These are phyloP conservation scores for Trametes elegans DNA, from an alignment of 768 basidiomycete genomes.

Conservation along the genomic window DNA sequence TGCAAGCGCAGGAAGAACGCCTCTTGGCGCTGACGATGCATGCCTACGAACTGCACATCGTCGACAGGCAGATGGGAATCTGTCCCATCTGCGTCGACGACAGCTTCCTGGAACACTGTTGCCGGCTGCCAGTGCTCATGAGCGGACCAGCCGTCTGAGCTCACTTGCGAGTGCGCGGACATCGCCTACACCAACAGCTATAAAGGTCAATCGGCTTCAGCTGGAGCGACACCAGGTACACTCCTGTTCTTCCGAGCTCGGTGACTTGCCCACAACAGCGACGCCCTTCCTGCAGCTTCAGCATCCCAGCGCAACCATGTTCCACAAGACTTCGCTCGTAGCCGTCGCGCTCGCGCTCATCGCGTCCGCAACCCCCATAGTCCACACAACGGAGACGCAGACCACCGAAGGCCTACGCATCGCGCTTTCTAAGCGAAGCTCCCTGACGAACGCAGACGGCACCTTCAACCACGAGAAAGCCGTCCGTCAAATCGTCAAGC, in stretches of 20 bases:
- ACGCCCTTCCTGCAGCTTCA: neutral
- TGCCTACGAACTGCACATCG: no score
- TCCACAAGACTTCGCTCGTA: constrained; percentile 23
- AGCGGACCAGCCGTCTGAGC: no score
- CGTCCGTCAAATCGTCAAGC: neutral
- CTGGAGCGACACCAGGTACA: neutral
- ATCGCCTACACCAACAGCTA: no score
- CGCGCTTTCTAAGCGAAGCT: constrained; percentile 15
- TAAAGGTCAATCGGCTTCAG: no score
- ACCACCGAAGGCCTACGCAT: neutral
- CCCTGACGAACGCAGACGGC: constrained; percentile 15
- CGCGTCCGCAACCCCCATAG: constrained; percentile 19
- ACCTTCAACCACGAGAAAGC: constrained; percentile 11
- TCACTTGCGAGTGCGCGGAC: no score
- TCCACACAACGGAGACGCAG: no score
- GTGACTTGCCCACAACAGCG: neutral
- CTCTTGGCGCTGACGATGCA: no score
- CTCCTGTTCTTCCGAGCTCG: constrained; percentile 2
- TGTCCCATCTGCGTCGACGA: no score
- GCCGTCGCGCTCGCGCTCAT: constrained; percentile 23
- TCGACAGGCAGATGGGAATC: no score
- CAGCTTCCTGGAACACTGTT: no score
- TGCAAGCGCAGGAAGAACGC: no score
- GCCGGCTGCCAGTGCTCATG: no score
- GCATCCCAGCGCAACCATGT: constrained; percentile 18